Percentiles rank a stretch among this genome's conserved stretches.
phyloP scores from a whole-genome alignment of 805 yeast species.

The Barnettozyma vustinii region DNA sequence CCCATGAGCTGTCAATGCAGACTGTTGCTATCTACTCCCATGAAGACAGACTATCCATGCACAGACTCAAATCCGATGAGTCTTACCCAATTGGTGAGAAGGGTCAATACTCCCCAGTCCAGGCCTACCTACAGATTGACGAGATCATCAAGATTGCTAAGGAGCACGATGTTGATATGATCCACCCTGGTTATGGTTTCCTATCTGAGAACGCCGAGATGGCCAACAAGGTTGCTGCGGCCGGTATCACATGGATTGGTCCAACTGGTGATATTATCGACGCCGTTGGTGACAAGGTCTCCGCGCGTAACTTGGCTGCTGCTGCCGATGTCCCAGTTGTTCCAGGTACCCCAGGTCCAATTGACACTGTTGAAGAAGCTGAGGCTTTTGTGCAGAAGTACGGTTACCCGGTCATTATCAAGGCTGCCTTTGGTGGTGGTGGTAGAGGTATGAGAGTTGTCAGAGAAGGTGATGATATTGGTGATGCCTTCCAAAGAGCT shows the following conservation, averaged over 20 bases:
- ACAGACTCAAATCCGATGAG: conserved; percentile 90
- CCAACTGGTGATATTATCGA: conserved; percentile 87
- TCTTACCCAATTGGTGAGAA: conserved; percentile 85
- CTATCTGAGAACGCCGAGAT: conserved; percentile 88
- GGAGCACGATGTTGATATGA: conserved; percentile 73
- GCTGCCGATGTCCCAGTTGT: conserved; percentile 84
- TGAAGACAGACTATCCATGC: conserved; percentile 93
- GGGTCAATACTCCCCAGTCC: conserved; percentile 91
- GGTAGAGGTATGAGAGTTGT: conserved; percentile 99
- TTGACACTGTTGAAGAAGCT: conserved; percentile 76
- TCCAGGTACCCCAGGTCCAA: conserved; percentile 98
- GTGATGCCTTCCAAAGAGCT: conserved; percentile 90
- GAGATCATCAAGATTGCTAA: conserved; percentile 86
- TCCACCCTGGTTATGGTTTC: conserved; percentile 92
- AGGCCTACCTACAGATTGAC: conserved; percentile 92
- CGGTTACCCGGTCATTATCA: conserved; percentile 95
- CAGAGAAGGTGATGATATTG: conserved; percentile 89
- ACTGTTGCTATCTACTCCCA: conserved; percentile 96
- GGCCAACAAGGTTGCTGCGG: conserved; percentile 84
- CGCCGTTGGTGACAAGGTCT: conserved; percentile 93
- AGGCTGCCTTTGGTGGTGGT: conserved; percentile 99
- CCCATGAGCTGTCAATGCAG: conserved; percentile 95
- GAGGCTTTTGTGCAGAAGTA: conserved; percentile 68
- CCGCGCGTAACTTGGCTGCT: conserved; percentile 84
- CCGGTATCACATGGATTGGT: conserved; percentile 94